Base-by-base conservation (phyloP, 345 rosid genomes). In the Bruguiera gymnorhiza region DNA sequence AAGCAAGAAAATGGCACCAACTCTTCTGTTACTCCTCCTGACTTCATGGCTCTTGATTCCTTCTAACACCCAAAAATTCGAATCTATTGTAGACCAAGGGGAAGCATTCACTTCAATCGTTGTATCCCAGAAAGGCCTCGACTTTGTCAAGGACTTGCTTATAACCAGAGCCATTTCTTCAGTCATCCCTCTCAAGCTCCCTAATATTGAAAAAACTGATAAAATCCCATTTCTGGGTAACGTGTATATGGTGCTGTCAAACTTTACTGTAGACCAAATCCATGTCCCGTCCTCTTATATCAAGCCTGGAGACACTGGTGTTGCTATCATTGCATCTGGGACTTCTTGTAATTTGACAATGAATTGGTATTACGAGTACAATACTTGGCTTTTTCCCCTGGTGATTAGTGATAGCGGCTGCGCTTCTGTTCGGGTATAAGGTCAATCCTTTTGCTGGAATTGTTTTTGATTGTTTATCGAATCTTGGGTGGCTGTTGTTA, bases 261-360 rank as follows among this genome's bases (percentile, higher is more conserved):
- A 88, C 66, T 78, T 85, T 75, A 95, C 89, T 34, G 84, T 94
- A 34, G 83, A 87, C 80, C 76, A 82, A 54, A 83, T 94, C n/a
- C 83, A 83, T 52, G 97, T 87, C 37, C 79, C 84, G 21, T 81
- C 83, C 1, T 95, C 99, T 70, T 82, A 78, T 69, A 88, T 95
- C 19, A 82, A 83, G 76, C 91, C 81, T 36, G 97, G 99, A 30
- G 91, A 91, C 31, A 69, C 84, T n/a, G 97, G 97, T 36, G 80
- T 95, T 26, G 87, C 82, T 6, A 84, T 91, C 63, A 73, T 95
- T 53, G 90, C 89, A 26, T 91, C 97, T 1, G 97, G 96, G 62
- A 81, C 89, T n/a, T 87, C 92, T 39, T 86, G 97, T 59, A 88
- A 89, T 86, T 73, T 95, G 78, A 91, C 89, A 78, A 88, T 88